Conservation (phyloP, 805 yeast species). For the Jamesozyma spencerorum region DNA sequence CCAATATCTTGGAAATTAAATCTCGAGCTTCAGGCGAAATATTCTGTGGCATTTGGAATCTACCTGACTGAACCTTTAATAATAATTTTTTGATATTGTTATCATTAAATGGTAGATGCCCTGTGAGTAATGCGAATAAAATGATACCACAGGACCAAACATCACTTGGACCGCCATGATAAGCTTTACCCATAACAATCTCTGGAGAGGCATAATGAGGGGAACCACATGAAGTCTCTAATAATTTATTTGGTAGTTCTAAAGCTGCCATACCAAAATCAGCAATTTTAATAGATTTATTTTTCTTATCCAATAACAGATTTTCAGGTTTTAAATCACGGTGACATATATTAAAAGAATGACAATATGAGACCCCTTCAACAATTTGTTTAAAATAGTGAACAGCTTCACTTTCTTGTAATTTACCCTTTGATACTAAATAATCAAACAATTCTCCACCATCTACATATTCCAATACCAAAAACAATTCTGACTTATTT, state of each 20-base stretch:
- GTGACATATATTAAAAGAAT: conserved; percentile 71
- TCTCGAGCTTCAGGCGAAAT: conserved; percentile 59
- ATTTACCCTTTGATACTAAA: conserved; percentile 56
- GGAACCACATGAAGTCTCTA: conserved; percentile 79
- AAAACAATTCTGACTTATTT: conserved; percentile 76
- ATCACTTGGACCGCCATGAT: conserved; percentile 79
- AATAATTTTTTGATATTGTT: conserved; percentile 64
- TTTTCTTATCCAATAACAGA: conserved; percentile 51
- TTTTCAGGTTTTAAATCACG: conserved; percentile 80
- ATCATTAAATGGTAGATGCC: conserved; percentile 77
- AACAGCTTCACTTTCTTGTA: conserved; percentile 65
- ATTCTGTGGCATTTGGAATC: conserved; percentile 60
- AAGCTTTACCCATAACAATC: conserved; percentile 66
- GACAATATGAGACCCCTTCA: conserved; percentile 73
- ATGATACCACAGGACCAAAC: conserved; percentile 87
- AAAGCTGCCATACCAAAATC: conserved; percentile 89
- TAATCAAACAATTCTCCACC: conserved; percentile 82
- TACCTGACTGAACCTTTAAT: conserved; percentile 69
- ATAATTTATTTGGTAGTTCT: conserved; percentile 57
- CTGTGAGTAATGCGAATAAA: conserved; percentile 67
- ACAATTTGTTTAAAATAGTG: conserved; percentile 70
- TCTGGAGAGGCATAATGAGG: conserved; percentile 89
- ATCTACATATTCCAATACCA: conserved; percentile 74
- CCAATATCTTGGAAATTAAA: conserved; percentile 54
- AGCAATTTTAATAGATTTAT: conserved; percentile 64